Evolutionary conservation across 1,284 basidiomycete species (phyloP).

Genomic region (Meira nashicola): DNA sequence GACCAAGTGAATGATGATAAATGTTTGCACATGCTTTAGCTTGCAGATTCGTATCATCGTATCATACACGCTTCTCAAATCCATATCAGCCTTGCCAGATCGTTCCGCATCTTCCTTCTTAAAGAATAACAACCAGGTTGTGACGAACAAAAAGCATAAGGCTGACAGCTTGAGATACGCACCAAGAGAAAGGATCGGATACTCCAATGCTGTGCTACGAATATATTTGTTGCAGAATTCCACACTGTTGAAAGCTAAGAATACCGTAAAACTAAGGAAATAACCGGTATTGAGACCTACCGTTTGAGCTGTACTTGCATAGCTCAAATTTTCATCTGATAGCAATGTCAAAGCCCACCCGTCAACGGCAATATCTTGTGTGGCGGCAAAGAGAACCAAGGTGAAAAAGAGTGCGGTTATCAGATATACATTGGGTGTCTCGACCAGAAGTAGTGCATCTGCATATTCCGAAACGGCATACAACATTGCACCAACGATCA

Average conservation of each 20-base stretch:
- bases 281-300: slow-evolving; percentile 94
- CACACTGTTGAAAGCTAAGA: slow-evolving; percentile 93
- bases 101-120: slow-evolving; percentile 65
- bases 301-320: slow-evolving; percentile 96
- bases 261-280: slow-evolving; percentile 94
- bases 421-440: slow-evolving; percentile 72
- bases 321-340: slow-evolving; percentile 89
- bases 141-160: slow-evolving; percentile 72
- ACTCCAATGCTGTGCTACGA: slow-evolving; percentile 60
- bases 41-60: slow-evolving; percentile 92
- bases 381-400: slow-evolving; percentile 90
- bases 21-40: slow-evolving; percentile 86
- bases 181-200: slow-evolving; percentile 74
- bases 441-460: slow-evolving; percentile 73
- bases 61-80: slow-evolving; percentile 81
- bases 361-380: slow-evolving; percentile 98
- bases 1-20: slow-evolving; percentile 81
- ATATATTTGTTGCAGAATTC: slow-evolving; percentile 69
- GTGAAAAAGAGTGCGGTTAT: slow-evolving; percentile 83
- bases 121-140: slow-evolving; percentile 79
- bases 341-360: slow-evolving; percentile 97
- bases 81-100: slow-evolving; percentile 73
- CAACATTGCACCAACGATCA: slow-evolving; percentile 81
- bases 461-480: slow-evolving; percentile 78
- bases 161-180: slow-evolving; percentile 86